These are phyloP conservation scores for Pseudognaphalium luteoalbum DNA, from an alignment of 129 eudicot genomes.

Conservation along the genomic window DNA sequence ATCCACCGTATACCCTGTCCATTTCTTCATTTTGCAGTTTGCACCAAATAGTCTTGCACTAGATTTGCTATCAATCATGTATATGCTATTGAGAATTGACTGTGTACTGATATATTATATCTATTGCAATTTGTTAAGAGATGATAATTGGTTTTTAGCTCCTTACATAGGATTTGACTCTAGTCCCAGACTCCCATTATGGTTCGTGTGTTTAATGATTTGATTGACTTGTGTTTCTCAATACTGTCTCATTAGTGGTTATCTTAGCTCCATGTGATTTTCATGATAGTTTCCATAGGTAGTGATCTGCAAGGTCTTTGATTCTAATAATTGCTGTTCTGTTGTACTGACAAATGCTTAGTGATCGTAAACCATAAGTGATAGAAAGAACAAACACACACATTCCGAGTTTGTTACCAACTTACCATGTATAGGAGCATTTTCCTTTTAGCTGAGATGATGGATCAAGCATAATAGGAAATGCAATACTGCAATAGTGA, in stretches of 20 bases:
- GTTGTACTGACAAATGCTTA: neutral
- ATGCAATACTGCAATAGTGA: neutral
- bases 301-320: neutral
- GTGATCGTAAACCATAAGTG: neutral
- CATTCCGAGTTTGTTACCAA: too few relatives aligned
- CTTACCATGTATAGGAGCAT: neutral
- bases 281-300: neutral
- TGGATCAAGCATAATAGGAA: neutral
- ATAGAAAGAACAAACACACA: neutral
- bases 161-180: neutral
- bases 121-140: neutral
- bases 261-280: constrained; percentile 1
- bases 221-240: neutral
- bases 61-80: neutral
- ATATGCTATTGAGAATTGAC: too few relatives aligned
- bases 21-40: neutral
- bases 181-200: neutral
- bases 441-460: neutral
- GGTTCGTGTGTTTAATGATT: neutral
- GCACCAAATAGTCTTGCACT: neutral
- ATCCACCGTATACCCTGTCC: neutral
- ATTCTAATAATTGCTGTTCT: neutral
- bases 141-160: neutral
- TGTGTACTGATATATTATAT: neutral
- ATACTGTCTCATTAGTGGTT: constrained; percentile 4